phyloP scores from a whole-genome alignment of 140 eudicot species.

The Cichorium intybus region DNA sequence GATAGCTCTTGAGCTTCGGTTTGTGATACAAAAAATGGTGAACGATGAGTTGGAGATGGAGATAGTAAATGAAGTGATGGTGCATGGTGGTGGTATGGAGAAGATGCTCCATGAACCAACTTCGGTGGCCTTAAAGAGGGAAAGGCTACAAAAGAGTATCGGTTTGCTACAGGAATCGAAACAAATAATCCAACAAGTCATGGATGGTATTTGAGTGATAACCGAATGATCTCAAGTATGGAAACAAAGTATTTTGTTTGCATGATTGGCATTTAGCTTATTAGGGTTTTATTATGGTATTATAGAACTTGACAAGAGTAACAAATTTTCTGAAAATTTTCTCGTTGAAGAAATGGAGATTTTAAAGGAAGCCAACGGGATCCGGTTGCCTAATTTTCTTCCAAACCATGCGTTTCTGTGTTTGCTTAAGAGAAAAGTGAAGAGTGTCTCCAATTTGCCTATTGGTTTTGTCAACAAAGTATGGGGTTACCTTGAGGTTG shows the following conservation, averaged over 20 bases:
- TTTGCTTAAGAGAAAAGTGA: not conserved
- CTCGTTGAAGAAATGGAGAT: not conserved
- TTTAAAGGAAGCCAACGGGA: not conserved
- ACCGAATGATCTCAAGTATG: too few relatives aligned
- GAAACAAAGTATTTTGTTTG: too few relatives aligned
- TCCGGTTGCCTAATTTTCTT: slow-evolving; percentile 6
- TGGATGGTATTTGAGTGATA: too few relatives aligned
- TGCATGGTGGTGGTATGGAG: slow-evolving; percentile 38
- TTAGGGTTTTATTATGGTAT: too few relatives aligned
- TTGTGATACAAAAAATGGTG: slow-evolving; percentile 36
- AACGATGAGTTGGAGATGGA: slow-evolving; percentile 38
- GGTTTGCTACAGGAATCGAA: too few relatives aligned
- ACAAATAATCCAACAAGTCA: too few relatives aligned
- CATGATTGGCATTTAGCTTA: too few relatives aligned
- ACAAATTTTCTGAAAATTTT: not conserved
- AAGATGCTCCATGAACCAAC: slow-evolving; percentile 48
- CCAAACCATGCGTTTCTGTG: not conserved
- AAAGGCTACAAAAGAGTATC: too few relatives aligned
- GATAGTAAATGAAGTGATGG: slow-evolving; percentile 42
- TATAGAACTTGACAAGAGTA: not conserved
- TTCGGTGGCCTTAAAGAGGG: slow-evolving; percentile 30
- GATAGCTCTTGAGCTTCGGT: slow-evolving; percentile 52
- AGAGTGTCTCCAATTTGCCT: not conserved
- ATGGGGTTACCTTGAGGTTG: slow-evolving; percentile 2
- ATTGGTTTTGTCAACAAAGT: not conserved